A percentile compares a stretch with the other conserved stretches of the same genome.
Conservation (phyloP, 148 eudicot genomes). For the Chenopodium berlandieri region DNA sequence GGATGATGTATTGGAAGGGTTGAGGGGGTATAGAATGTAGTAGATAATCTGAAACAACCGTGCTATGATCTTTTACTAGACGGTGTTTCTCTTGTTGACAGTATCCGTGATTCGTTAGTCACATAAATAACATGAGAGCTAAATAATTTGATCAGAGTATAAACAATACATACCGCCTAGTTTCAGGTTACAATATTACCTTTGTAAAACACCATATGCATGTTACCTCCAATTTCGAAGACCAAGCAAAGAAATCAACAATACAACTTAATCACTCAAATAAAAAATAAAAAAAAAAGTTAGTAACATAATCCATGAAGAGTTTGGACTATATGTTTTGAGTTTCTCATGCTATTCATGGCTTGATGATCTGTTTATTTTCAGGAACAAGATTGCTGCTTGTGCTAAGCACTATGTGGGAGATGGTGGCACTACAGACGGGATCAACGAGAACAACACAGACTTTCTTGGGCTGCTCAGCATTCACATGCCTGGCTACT, state of each 20-base stretch:
- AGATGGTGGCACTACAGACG: slow-evolving; percentile 82
- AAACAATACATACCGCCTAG: too few relatives aligned
- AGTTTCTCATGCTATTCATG: background rate
- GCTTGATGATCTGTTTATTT: background rate
- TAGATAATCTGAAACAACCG: background rate
- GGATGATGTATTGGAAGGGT: background rate
- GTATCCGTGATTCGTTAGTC: too few relatives aligned
- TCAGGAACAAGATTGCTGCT: slow-evolving; percentile 67
- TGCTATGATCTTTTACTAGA: background rate
- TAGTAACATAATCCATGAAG: too few relatives aligned
- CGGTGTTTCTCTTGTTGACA: too few relatives aligned
- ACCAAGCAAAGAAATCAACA: too few relatives aligned
- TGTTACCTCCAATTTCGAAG: too few relatives aligned
- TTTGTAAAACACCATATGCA: too few relatives aligned
- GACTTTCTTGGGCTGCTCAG: slow-evolving; percentile 54
- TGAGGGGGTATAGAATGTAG: background rate
- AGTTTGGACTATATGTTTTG: background rate
- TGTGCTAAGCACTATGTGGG: slow-evolving; percentile 89
- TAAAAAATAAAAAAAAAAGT: too few relatives aligned
- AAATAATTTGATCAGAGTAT: background rate
- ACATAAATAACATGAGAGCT: background rate
- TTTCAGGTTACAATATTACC: too few relatives aligned
- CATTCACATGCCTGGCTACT: slow-evolving; percentile 83
- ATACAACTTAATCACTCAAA: too few relatives aligned
- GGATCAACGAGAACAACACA: slow-evolving; percentile 69